A percentile compares a stretch with the other conserved stretches of the same genome.
These are phyloP conservation scores for Cladosporium phlei DNA, from an alignment of 2,329 filamentous ascomycete genomes.

Conservation along the genomic window DNA sequence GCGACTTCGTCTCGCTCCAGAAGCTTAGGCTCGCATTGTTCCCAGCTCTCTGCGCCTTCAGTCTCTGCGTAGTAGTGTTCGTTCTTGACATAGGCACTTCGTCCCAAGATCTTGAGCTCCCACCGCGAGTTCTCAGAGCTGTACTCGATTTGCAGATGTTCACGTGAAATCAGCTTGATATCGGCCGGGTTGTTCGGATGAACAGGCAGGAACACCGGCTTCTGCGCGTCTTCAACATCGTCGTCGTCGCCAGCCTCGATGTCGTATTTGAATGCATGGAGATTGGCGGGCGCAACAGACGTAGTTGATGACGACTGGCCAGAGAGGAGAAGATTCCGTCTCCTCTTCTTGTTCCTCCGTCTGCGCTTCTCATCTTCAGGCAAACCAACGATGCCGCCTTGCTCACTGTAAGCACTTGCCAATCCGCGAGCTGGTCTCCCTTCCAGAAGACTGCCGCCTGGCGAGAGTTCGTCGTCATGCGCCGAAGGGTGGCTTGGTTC, in stretches of 20 bases:
- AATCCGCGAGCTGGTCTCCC: conserved; percentile 26
- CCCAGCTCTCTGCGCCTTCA: conserved; percentile 9
- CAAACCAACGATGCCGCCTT: conserved; percentile 42
- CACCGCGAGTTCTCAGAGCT: conserved; percentile 60
- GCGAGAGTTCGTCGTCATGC: conserved; percentile 19
- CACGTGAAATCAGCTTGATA: conserved; percentile 68
- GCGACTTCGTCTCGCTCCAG: conserved; percentile 45
- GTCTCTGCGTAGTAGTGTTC: conserved; percentile 30
- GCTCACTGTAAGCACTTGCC: conserved; percentile 30
- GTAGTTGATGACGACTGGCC: conserved; percentile 46
- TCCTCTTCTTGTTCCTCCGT: conserved; percentile 9
- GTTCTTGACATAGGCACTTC: conserved; percentile 66
- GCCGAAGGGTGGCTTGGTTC: conserved; percentile 28
- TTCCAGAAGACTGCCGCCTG: conserved; percentile 21
- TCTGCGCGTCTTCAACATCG: conserved; percentile 26
- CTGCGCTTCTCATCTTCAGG: conserved; percentile 44
- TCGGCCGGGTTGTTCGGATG: conserved; percentile 63
- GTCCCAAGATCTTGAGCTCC: conserved; percentile 60
- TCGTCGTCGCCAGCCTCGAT: conserved; percentile 29
- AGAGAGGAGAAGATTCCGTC: conserved; percentile 10
- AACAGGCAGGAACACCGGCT: conserved; percentile 63
- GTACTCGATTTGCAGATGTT: conserved; percentile 69
- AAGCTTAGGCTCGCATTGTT: conserved; percentile 8
- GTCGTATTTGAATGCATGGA: conserved; percentile 16
- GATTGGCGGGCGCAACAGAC: conserved; percentile 35